These are phyloP conservation scores for Thalassia testudinum DNA, from an alignment of 116 monocot species.

Conservation along the genomic window DNA sequence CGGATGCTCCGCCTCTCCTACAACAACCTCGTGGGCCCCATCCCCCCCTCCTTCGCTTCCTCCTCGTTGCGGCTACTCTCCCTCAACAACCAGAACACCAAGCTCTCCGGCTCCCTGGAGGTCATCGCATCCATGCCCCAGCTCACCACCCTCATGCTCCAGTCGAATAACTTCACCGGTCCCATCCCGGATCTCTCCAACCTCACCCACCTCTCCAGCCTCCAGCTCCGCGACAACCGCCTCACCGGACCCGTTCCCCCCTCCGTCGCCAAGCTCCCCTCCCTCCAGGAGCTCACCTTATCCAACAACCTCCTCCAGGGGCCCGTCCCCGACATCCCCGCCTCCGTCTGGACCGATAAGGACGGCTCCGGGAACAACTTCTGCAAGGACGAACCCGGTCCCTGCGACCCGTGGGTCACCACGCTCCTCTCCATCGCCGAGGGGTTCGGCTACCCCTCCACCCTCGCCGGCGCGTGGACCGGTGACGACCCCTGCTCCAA, in stretches of 20 bases:
- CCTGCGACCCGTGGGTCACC: conserved; percentile 37
- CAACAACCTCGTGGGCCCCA: conserved; percentile 34
- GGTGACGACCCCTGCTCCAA: conserved; percentile 61
- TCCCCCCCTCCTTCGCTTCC: conserved; percentile 28
- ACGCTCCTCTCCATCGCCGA: conserved; percentile 37
- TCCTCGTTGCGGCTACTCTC: conserved; percentile 23
- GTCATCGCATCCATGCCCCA: conserved; percentile 34
- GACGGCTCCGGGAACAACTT: conserved; percentile 43
- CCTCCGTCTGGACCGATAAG: conserved; percentile 13
- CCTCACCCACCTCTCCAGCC: conserved; percentile 21
- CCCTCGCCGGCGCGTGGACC: conserved; percentile 35
- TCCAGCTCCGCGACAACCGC: conserved; percentile 58
- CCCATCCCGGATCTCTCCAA: conserved; percentile 47
- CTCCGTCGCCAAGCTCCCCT: conserved; percentile 15
- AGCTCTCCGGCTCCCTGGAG: conserved; percentile 47
- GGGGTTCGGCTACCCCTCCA: conserved; percentile 53
- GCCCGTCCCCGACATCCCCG: conserved; percentile 25
- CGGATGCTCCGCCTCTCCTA: conserved; percentile 46
- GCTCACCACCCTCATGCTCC: conserved; percentile 29
- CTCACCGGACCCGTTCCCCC: conserved; percentile 60
- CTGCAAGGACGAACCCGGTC: conserved; percentile 23
- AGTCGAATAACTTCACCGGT: conserved; percentile 47
- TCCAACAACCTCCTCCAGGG: conserved; percentile 82
- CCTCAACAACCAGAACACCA: conserved; percentile 39
- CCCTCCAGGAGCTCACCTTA: conserved; percentile 28